Evolutionary conservation across 352 stramenopile genomes (phyloP), one percentile per base, ranked within the genome.

Genomic region (Phytophthora hybrid): DNA sequence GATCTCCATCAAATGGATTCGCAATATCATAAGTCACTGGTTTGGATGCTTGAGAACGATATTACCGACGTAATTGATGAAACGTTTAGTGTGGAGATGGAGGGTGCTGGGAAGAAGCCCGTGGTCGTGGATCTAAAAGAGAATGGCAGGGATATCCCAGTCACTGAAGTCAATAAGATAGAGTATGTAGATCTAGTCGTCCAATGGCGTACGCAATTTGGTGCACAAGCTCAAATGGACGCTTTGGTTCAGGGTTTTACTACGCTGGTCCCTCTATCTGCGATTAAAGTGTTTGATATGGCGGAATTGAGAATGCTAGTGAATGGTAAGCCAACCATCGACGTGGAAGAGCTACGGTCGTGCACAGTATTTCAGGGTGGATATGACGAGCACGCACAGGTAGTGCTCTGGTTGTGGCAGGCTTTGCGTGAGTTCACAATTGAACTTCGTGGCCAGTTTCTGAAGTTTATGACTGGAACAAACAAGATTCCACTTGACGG

Each of bases 1-100:
- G 90, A 97, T 62, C 72, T 97, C n/a, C 63, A 66, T 0, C 69
- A 89, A 60, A 87, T 95, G 65, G 91, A 97, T 23, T 73, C 79
- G n/a, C 88, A 96, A 57, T 93, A 93, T 51, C 75, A 92, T 68
- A 92, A 90, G 32, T 95, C 88, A 8, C 75, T 97, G 1, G 14
- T 83, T 18, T 97, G 92, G 92, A 97, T 97, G 78, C 79, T 97
- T 46, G 84, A 95, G 41, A 94, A 97, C 67, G 82, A 92, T 23
- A 87, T 97, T 16, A 57, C 76, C 2, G 82, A 86, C 44, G 74
- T 96, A 0, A 90, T 97, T 31, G 89, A 93, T 39, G 92, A 97
- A 66, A 97, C 83, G 0, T 97, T 97, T 60, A 93, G 86, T n/a
- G 88, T 97, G 6, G 80, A 90, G 58, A 62, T 87, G 73, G 83